Base-by-base conservation (phyloP, 306 rosid species). In the Bauhinia variegata region DNA sequence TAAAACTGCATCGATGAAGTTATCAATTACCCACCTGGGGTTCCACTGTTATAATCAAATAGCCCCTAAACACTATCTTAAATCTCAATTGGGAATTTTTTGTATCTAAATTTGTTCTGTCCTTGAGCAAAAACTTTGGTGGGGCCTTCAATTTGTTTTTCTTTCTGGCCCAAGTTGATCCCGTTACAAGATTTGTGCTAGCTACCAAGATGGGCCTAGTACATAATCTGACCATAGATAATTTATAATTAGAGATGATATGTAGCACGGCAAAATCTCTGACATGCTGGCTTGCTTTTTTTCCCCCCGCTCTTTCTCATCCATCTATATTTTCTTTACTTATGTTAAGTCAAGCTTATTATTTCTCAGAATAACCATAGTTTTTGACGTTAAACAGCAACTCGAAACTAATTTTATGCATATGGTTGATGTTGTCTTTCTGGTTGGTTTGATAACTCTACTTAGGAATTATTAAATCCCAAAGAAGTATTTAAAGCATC, bases 401-500 rank as follows among this genome's bases (percentile, higher is more conserved):
- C 33, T 30, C 6, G 19, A 63, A 43, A 13, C 31, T n/a, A 61
- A 13, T 7, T 41, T 7, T 17, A 17, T 38, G 51, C 42, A 65
- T 38, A 66, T 54, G 34, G 44, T n/a, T 11, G 17, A 6, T 30
- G 31, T 23, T 63, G 19, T 28, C 51, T 42, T 55, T 54, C 52
- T 58, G 64, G 23, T 57, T 32, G 43, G 16, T 56, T 5, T 32
- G 54, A 9, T 32, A 19, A 41, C 33, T 54, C 41, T 47, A 49
- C 16, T 76, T 43, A 68, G 83, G 75, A 34, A 54, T 42, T 43
- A 14, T 48, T 31, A 23, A 48, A 42, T 41, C 41, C 54, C 4
- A 15, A 54, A 48, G 63, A 54, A 41, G 39, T 49, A 41, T 17
- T 28, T 30, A 4, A 12, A 8, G 53, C 66, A 46, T 70, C n/a